Evolutionary conservation across 495 filamentous ascomycete species (phyloP), one percentile per base, ranked within the genome.

Genomic region (Neurospora sp.): DNA sequence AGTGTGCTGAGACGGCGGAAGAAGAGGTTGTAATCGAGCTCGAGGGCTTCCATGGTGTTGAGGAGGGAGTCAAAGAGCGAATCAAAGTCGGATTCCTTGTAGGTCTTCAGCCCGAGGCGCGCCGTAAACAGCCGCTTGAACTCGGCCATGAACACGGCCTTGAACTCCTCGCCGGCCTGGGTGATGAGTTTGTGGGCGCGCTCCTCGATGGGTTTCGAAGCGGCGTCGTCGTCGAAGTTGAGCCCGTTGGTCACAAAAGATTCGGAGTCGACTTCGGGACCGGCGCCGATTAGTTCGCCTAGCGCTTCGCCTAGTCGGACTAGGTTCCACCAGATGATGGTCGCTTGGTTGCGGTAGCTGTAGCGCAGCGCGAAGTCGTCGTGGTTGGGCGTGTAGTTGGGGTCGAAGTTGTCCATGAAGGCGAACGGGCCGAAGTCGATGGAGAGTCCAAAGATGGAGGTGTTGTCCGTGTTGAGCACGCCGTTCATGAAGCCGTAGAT

Each of bases 401-500:
- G 96, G 79, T 98, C 94, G 79, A 98, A 98, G 76, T 92, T 94
- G 80, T 98, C 92, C 85, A 99, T 91, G 78, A 98, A 98, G 27
- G 96, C 95, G 78, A 98, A 99, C 0, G 96, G 96, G 0, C 96
- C 96, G 78, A 92, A 99, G 82, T 99, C 96, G 27, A 99, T 91
- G 1, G 91, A 93, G 0, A 99, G 82, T 8, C 96, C 96, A 42
- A 91, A 90, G 71, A 99, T 87, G 5, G 93, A 96, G 0, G 95
- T 99, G 79, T 99, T 99, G 80, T 99, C 96, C 0, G 96, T 98
- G 78, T 97, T 83, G 40, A 99, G 85, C 27, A 99, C 96, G 20
- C 96, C 96, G 78, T 99, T 99, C 87, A 95, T 98, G 83, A 99
- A 99, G 14, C 92, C 96, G 82, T 97, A 98, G 27, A 93, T 93